These are phyloP conservation scores for Stachybotrys chlorohalonatus DNA, from an alignment of 2,329 filamentous ascomycete genomes.

Conservation along the genomic window DNA sequence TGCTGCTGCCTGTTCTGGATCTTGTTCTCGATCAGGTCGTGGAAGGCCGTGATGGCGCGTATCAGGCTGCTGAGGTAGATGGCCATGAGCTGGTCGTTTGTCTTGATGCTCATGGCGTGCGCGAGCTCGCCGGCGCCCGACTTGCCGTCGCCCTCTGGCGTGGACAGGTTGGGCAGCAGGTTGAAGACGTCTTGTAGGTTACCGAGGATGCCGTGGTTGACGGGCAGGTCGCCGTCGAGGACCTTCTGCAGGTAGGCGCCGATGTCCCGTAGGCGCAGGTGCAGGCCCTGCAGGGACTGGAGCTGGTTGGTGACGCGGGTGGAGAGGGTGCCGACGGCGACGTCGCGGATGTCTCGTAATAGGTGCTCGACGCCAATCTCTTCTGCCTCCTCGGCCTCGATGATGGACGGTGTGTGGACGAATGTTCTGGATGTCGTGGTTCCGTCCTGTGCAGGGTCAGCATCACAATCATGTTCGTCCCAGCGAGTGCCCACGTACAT, in stretches of 20 bases:
- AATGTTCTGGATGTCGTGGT: constrained; percentile 96
- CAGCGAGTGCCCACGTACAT: constrained; percentile 50
- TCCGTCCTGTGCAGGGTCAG: constrained; percentile 58
- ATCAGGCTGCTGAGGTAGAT: constrained; percentile 94
- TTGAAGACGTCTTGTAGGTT: constrained; percentile 99
- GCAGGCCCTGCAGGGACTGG: constrained; percentile 91
- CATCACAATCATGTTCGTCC: constrained; percentile 1
- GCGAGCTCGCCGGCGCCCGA: constrained; percentile 64
- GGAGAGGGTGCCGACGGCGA: constrained; percentile 91
- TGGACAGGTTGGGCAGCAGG: constrained; percentile 88
- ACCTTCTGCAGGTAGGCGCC: constrained; percentile 94
- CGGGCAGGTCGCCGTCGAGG: constrained; percentile 80
- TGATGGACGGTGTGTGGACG: constrained; percentile 95
- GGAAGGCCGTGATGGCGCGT: constrained; percentile 95
- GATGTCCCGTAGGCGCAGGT: constrained; percentile 90
- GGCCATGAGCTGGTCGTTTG: constrained; percentile 96
- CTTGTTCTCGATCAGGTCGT: constrained; percentile 99
- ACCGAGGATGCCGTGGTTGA: constrained; percentile 95
- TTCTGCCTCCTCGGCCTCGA: constrained; percentile 97
- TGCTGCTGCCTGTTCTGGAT: constrained; percentile 97
- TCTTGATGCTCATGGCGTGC: constrained; percentile 98
- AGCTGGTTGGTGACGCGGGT: constrained; percentile 96
- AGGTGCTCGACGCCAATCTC: constrained; percentile 98
- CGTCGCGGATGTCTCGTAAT: constrained; percentile 93
- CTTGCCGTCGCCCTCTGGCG: constrained; percentile 60